Evolutionary conservation across 208 protist genomes (phyloP), one percentile per base, ranked within the genome.

Genomic region (Naegleria fowleri): DNA sequence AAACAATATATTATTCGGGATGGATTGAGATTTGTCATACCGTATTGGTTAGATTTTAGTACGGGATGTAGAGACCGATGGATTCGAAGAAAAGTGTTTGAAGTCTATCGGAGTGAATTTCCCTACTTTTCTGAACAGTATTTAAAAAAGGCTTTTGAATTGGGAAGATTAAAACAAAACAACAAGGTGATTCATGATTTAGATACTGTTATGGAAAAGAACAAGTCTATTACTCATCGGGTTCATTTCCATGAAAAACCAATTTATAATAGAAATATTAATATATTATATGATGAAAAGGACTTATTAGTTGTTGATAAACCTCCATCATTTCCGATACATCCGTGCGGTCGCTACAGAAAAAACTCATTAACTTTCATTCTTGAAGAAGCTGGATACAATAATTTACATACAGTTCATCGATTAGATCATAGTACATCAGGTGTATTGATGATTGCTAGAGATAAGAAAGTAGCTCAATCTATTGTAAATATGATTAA

Each of bases 361-460:
- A 92, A 95, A 43, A 96, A 96, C 83, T 92, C 95, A 29, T 36
- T 96, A 7, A 86, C 93, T n/a, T 94, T 51, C n/a, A 92, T 96
- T 11, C 58, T 52, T 43, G 91, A 83, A 51, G 29, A 90, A 7
- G 36, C 85, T 22, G 7, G 25, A 76, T 92, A 52, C 67, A n/a
- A 22, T 38, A 83, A 16, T 38, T 67, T 40, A 4, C 9, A 52
- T 41, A 22, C 40, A 38, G 51, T 89, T 67, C 43, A 89, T 67
- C 0, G 86, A 75, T 67, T 89, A 13, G 86, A 89, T 67, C 15
- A n/a, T 43, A 25, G 7, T 58, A 89, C 86, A 41, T 39, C 25
- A 7, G 86, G 86, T 29, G 36, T 89, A 40, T 16, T 89, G 6
- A 19, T 89, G 13, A 40, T 89, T 19, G 51, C n/a, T 25, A 52